phyloP scores from a whole-genome alignment of 805 yeast species.

The Yamadazyma endophytica region DNA sequence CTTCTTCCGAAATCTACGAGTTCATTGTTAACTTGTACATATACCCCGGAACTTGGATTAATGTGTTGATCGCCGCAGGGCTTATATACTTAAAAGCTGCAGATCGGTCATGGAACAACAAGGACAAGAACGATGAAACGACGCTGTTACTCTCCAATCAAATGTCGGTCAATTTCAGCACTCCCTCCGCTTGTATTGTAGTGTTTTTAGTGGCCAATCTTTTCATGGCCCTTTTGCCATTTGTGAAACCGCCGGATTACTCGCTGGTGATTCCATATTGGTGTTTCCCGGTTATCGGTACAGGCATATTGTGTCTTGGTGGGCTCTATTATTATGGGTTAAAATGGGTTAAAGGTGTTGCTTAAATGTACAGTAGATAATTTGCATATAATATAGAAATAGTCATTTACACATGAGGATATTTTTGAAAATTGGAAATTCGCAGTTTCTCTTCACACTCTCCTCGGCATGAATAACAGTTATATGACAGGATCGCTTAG shows the following conservation, averaged over 20 bases:
- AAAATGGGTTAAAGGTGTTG: neutral
- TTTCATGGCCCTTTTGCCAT: slow-evolving; percentile 52
- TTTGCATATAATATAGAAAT: neutral
- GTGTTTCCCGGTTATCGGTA: slow-evolving; percentile 55
- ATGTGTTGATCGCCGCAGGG: slow-evolving; percentile 49
- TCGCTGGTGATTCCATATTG: slow-evolving; percentile 45
- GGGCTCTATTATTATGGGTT: slow-evolving; percentile 20
- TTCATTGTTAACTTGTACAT: slow-evolving; percentile 59
- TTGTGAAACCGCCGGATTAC: slow-evolving; percentile 41
- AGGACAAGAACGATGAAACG: slow-evolving; percentile 29
- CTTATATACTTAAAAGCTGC: slow-evolving; percentile 47
- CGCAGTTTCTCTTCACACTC: neutral
- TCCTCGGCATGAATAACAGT: slow-evolving; percentile 1
- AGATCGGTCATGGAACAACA: slow-evolving; percentile 19
- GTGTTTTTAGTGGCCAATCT: slow-evolving; percentile 44
- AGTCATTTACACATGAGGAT: neutral
- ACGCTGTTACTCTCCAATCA: slow-evolving; percentile 8
- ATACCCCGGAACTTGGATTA: slow-evolving; percentile 62
- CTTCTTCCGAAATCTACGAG: slow-evolving; percentile 61
- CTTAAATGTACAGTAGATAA: neutral
- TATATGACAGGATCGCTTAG: slow-evolving; percentile 7
- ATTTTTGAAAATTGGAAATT: too few relatives aligned
- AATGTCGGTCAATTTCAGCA: slow-evolving; percentile 5
- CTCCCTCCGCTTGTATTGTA: slow-evolving; percentile 26
- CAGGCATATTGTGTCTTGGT: slow-evolving; percentile 42